phyloP scores from a whole-genome alignment of 1,284 basidiomycete species.

The Schizophyllum commune region DNA sequence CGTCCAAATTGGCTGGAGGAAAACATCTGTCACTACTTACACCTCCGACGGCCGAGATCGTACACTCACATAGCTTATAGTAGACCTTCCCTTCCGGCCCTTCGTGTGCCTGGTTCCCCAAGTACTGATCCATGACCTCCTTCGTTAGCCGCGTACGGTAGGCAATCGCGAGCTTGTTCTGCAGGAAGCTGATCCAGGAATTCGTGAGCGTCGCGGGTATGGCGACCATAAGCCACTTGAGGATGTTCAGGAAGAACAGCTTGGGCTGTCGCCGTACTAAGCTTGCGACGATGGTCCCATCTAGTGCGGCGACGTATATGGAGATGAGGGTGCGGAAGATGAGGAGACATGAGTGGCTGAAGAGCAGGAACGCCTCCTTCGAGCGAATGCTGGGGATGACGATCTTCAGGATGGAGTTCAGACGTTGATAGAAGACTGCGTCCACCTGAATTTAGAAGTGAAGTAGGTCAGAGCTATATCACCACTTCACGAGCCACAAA shows the following conservation, averaged over 20 bases:
- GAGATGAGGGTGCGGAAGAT: slow-evolving; percentile 87
- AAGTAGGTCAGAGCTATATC: slow-evolving; percentile 3
- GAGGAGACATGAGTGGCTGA: slow-evolving; percentile 84
- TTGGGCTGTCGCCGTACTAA: slow-evolving; percentile 83
- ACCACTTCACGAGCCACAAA: no score
- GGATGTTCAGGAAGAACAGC: slow-evolving; percentile 80
- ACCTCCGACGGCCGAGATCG: background rate
- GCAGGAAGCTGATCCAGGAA: slow-evolving; percentile 91
- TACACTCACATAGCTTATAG: slow-evolving; percentile 77
- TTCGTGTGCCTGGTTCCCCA: slow-evolving; percentile 61
- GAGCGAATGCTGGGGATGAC: slow-evolving; percentile 83
- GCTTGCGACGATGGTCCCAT: slow-evolving; percentile 94
- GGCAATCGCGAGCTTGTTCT: slow-evolving; percentile 89
- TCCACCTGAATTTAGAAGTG: slow-evolving; percentile 59
- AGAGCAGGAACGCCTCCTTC: slow-evolving; percentile 81
- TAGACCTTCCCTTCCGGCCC: slow-evolving; percentile 67
- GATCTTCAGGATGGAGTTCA: slow-evolving; percentile 75
- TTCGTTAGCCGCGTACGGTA: slow-evolving; percentile 87
- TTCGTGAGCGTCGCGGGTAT: slow-evolving; percentile 96
- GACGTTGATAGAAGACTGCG: slow-evolving; percentile 80
- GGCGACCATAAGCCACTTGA: slow-evolving; percentile 89
- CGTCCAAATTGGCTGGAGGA: slow-evolving; percentile 89
- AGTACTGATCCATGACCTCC: slow-evolving; percentile 78
- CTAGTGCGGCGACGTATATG: slow-evolving; percentile 92
- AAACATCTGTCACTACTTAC: no score